Conservation (phyloP, 2,329 filamentous ascomycete genomes). For the Aspergillus jensenii region DNA sequence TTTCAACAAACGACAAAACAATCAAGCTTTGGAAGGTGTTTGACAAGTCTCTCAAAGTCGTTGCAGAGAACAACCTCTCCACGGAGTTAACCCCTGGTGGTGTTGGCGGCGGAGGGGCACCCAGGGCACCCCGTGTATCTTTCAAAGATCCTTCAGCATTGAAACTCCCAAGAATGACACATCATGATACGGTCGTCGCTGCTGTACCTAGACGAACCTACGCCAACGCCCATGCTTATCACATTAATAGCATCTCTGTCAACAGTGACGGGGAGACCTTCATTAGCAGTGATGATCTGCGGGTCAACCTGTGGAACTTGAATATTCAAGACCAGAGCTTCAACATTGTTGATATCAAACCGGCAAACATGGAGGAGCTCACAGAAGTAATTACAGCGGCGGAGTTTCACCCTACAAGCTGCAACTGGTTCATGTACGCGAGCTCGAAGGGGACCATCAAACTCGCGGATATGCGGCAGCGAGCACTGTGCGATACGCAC, state of each 20-base stretch:
- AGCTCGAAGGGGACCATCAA: conserved; percentile 99
- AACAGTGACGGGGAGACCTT: conserved; percentile 99
- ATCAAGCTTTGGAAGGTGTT: conserved; percentile 99
- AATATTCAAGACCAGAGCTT: conserved; percentile 99
- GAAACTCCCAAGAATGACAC: conserved; percentile 92
- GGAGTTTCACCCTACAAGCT: conserved; percentile 94
- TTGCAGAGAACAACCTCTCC: conserved; percentile 97
- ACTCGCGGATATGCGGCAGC: conserved; percentile 96
- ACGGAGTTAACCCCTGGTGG: conserved; percentile 82
- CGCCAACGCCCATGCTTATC: conserved; percentile 97
- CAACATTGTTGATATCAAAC: conserved; percentile 99
- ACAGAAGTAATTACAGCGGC: conserved; percentile 98
- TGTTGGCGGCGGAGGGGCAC: conserved; percentile 70
- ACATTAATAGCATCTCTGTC: conserved; percentile 99
- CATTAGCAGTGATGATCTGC: conserved; percentile 95
- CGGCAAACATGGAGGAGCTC: conserved; percentile 98
- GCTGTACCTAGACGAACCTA: conserved; percentile 95
- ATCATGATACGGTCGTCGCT: conserved; percentile 97
- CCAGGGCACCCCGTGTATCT: conserved; percentile 68
- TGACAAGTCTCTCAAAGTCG: conserved; percentile 98
- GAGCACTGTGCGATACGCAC: conserved; percentile 92
- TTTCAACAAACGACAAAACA: conserved; percentile 99
- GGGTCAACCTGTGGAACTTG: conserved; percentile 98
- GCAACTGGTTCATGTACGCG: conserved; percentile 99
- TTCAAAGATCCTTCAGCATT: conserved; percentile 81